Percentiles rank a stretch among this genome's conserved stretches.
Evolutionary conservation across 2,329 filamentous ascomycete species (phyloP).

Genomic region (Biscogniauxia mediterranea): DNA sequence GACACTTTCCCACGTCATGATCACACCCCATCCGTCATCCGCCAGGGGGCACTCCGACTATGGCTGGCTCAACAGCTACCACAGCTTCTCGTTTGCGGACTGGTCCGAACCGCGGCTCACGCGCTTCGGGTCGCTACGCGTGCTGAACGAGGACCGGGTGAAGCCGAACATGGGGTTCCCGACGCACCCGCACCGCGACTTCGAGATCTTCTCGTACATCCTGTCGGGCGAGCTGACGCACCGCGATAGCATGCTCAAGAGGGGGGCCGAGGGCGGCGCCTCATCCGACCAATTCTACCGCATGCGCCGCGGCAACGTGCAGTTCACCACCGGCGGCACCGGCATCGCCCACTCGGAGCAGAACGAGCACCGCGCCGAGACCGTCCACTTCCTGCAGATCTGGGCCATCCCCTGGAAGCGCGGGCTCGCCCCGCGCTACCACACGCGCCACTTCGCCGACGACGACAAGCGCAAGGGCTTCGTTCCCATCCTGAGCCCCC

Average conservation of each 20-base stretch:
- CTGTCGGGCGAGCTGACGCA: slow-evolving; percentile 84
- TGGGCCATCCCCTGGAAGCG: slow-evolving; percentile 79
- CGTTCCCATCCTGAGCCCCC: slow-evolving; percentile 72
- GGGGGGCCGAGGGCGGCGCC: slow-evolving; percentile 55
- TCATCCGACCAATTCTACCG: slow-evolving; percentile 64
- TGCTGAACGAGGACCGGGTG: slow-evolving; percentile 88
- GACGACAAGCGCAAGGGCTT: slow-evolving; percentile 69
- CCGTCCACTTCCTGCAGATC: slow-evolving; percentile 85
- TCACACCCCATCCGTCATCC: slow-evolving; percentile 70
- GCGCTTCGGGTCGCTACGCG: slow-evolving; percentile 73
- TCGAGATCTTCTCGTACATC: slow-evolving; percentile 84
- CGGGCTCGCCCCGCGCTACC: slow-evolving; percentile 72
- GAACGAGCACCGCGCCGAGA: slow-evolving; percentile 69
- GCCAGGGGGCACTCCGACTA: slow-evolving; percentile 76
- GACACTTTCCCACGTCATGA: slow-evolving; percentile 65
- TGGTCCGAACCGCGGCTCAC: slow-evolving; percentile 66
- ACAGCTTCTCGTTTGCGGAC: slow-evolving; percentile 80
- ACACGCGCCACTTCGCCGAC: slow-evolving; percentile 71
- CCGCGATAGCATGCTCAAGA: slow-evolving; percentile 79
- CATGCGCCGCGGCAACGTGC: slow-evolving; percentile 78
- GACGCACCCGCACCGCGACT: slow-evolving; percentile 80
- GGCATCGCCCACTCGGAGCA: slow-evolving; percentile 79
- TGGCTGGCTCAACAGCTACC: slow-evolving; percentile 84
- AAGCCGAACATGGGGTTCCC: slow-evolving; percentile 73
- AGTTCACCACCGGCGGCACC: slow-evolving; percentile 86